Conservation (phyloP, 2,329 filamentous ascomycete species). For the Fusarium aywerte region DNA sequence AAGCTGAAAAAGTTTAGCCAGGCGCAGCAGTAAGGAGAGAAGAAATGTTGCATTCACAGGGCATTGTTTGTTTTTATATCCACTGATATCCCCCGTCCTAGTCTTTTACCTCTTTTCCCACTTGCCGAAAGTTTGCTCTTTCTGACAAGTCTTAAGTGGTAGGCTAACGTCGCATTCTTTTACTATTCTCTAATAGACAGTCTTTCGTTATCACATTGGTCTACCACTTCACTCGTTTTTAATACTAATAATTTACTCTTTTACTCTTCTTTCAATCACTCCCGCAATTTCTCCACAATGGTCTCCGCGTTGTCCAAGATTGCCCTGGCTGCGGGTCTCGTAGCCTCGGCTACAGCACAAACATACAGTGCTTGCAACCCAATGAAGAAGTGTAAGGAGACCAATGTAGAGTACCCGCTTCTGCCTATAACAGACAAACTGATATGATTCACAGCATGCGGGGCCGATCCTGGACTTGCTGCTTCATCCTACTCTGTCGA, state of each 20-base stretch:
- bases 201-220: constrained; percentile 4
- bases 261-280: background rate
- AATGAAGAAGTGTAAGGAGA: constrained; percentile 31
- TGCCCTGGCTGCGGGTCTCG: constrained; percentile 22
- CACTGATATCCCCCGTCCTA: background rate
- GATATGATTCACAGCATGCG: constrained; percentile 14
- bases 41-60: background rate
- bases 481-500: constrained; percentile 35
- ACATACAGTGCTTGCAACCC: constrained; percentile 39
- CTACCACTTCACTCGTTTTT: constrained; percentile 7
- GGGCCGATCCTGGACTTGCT: constrained; percentile 22
- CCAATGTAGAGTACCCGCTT: background rate
- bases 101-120: constrained; percentile 1
- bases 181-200: constrained; percentile 2
- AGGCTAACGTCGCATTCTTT: constrained; percentile 18
- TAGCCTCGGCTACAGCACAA: constrained; percentile 30
- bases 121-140: constrained; percentile 21
- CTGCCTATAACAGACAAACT: background rate
- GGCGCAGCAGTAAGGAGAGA: constrained; percentile 12
- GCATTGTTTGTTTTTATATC: constrained; percentile 20
- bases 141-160: constrained; percentile 1
- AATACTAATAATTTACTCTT: background rate
- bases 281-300: constrained; percentile 4
- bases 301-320: constrained; percentile 9
- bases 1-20: background rate